phyloP scores from a whole-genome alignment of 371 early-diverging fungal species.

The Coemansia sp. region DNA sequence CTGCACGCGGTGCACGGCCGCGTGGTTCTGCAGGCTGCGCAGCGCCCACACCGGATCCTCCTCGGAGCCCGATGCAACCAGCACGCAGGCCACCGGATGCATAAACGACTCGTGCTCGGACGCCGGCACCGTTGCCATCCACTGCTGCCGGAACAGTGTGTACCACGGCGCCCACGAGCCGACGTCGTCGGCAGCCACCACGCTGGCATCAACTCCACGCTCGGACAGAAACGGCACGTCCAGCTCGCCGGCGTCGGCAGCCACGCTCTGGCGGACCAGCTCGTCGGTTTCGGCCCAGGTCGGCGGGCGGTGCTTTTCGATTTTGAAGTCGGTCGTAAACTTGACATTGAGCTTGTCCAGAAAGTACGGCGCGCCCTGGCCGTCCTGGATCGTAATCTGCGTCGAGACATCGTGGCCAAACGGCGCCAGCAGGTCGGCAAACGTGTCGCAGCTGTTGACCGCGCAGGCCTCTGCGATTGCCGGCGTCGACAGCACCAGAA shows the following conservation, averaged over 20 bases:
- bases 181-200: conserved; percentile 7
- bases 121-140: conserved; percentile 65
- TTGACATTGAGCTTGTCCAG: conserved; percentile 43
- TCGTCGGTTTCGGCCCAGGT: conserved; percentile 25
- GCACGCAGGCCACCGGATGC: conserved; percentile 86
- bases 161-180: conserved; percentile 83
- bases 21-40: conserved; percentile 58
- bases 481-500: conserved; percentile 71
- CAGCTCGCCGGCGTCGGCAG: not conserved
- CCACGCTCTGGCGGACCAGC: conserved; percentile 15
- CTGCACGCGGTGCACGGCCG: conserved; percentile 59
- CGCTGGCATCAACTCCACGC: conserved; percentile 11
- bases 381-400: conserved; percentile 56
- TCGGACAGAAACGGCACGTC: conserved; percentile 18
- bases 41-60: conserved; percentile 75
- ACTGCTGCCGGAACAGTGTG: conserved; percentile 66
- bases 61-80: conserved; percentile 75
- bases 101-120: conserved; percentile 92
- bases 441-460: conserved; percentile 64
- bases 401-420: conserved; percentile 79
- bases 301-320: conserved; percentile 15
- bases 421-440: conserved; percentile 76
- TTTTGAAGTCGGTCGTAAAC: conserved; percentile 35
- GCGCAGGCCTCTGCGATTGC: conserved; percentile 72
- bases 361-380: conserved; percentile 50